Base-by-base conservation (phyloP, 2,329 filamentous ascomycete genomes). In the Ophiostoma sp. region DNA sequence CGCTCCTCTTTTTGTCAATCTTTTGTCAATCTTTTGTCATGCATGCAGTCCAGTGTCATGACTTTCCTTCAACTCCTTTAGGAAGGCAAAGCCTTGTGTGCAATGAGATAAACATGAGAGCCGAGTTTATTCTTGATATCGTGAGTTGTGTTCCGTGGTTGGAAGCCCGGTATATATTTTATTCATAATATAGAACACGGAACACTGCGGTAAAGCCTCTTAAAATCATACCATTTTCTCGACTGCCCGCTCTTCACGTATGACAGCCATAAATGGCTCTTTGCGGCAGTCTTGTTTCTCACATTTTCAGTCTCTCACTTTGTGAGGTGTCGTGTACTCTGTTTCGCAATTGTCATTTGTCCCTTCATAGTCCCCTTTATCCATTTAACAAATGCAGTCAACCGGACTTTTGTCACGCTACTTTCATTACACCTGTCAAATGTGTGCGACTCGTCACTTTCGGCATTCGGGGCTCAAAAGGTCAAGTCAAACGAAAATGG, bases 371-470 rank as follows among this genome's bases (percentile, higher is more conserved):
- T n/a, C 4, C 31, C 17, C 11, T 48, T 31, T n/a, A 36, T 17
- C 17, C 17, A 61, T 31, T 8, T 25, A 5, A 19, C 17, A 61
- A n/a, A 6, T 6, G 17, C 28, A 19, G 57, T 0, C 8, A 31
- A 36, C 42, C 42, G 15, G 42, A 48, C 42, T 48, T 48, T 19
- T 25, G n/a, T 55, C 50, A 55, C 50, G 50, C 6, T 25, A 55
- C 22, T 25, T 12, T 55, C 15, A 48, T 3, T 48, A 11, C 50
- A 25, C 55, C 55, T 59, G 55, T 33, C 28, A 59, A 59, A 33
- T 59, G 55, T 59, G 55, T 59, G 61, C n/a, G 61, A 66, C n/a
- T 45, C 19, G 22, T 45, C 61, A 66, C 61, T 42, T 66, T 42
- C 36, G 61, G 61, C 61, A 66, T 28, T 42, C 36, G 36, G 22